These are phyloP conservation scores for Hypocrella siamensis DNA, from an alignment of 2,329 filamentous ascomycete species.

Conservation along the genomic window DNA sequence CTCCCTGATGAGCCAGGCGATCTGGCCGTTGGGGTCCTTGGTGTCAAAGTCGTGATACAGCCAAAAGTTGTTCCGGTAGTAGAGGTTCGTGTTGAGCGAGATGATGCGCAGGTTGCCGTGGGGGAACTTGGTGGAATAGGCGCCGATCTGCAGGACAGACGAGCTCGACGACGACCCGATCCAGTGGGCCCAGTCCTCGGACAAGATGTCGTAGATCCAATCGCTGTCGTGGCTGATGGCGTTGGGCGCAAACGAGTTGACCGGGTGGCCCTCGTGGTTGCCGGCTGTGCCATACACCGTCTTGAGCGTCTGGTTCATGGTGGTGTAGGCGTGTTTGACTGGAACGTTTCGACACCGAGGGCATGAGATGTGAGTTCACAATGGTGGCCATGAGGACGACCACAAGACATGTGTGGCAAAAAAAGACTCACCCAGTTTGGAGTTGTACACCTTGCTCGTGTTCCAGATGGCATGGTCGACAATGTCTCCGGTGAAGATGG, in stretches of 20 bases:
- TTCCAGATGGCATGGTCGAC: conserved; percentile 34
- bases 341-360: too few species aligned
- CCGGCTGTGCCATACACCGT: conserved; percentile 36
- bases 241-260: conserved; percentile 32
- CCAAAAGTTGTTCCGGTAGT: conserved; percentile 42
- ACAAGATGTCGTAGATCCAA: conserved; percentile 37
- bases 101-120: conserved; percentile 36
- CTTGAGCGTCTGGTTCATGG: conserved; percentile 25
- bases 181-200: conserved; percentile 29
- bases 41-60: conserved; percentile 32
- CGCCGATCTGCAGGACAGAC: conserved; percentile 22
- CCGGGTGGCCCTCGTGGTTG: conserved; percentile 39
- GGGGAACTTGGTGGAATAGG: conserved; percentile 31
- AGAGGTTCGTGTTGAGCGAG: conserved; percentile 43
- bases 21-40: conserved; percentile 32
- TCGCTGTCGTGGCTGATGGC: conserved; percentile 23
- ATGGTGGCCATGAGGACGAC: neutral
- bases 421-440: conserved; percentile 11
- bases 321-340: conserved; percentile 29
- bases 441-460: conserved; percentile 18
- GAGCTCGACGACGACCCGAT: conserved; percentile 18
- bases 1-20: conserved; percentile 35
- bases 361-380: too few species aligned
- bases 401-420: neutral
- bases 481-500: conserved; percentile 42